These are phyloP conservation scores for Trichothecium roseum DNA, from an alignment of 2,329 filamentous ascomycete genomes.

Conservation along the genomic window DNA sequence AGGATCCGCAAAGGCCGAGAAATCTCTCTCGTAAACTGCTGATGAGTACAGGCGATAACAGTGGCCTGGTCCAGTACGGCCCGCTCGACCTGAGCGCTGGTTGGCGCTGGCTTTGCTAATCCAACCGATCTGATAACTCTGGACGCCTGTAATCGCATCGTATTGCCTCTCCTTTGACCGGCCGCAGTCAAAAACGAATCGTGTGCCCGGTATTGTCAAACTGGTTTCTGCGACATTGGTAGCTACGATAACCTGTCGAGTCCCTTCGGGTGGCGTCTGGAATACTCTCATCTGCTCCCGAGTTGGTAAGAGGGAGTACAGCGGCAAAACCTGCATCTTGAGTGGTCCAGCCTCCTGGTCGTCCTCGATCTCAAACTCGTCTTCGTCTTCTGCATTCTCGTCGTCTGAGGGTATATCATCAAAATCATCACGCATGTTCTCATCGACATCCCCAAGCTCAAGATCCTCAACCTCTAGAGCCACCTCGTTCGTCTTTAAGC, in stretches of 20 bases:
- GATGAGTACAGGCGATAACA: constrained; percentile 93
- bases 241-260: constrained; percentile 76
- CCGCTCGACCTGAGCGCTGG: constrained; percentile 86
- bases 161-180: constrained; percentile 87
- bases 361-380: constrained; percentile 62
- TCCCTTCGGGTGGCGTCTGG: constrained; percentile 70
- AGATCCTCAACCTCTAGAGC: constrained; percentile 80
- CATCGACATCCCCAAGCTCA: constrained; percentile 63
- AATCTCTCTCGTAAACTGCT: constrained; percentile 84
- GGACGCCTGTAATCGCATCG: constrained; percentile 78
- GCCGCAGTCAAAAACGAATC: constrained; percentile 93
- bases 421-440: constrained; percentile 49
- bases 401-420: constrained; percentile 49
- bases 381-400: constrained; percentile 47
- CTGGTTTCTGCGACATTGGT: constrained; percentile 97
- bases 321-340: constrained; percentile 79
- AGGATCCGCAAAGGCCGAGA: constrained; percentile 74
- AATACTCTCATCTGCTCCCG: constrained; percentile 88
- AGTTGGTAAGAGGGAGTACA: constrained; percentile 87
- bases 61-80: constrained; percentile 89
- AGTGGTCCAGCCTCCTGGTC: constrained; percentile 48
- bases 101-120: constrained; percentile 95
- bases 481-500: constrained; percentile 65
- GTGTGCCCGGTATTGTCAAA: constrained; percentile 89
- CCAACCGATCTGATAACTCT: constrained; percentile 92